Conservation (phyloP, 148 eudicot genomes). For the Camellia granthamiana region DNA sequence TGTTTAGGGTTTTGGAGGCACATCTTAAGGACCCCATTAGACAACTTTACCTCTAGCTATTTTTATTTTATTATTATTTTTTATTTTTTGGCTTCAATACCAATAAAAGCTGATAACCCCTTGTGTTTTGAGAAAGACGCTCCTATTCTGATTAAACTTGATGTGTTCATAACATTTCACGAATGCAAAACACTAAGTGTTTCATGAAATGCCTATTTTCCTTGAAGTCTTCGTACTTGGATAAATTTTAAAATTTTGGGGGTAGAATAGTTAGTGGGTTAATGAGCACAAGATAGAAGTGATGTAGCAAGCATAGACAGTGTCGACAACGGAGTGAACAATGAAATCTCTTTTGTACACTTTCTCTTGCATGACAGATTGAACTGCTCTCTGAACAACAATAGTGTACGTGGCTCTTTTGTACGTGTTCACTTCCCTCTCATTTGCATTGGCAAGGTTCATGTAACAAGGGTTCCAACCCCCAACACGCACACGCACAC, state of each 20-base stretch:
- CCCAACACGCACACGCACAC: too few species aligned
- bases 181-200: too few species aligned
- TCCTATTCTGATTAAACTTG: too few species aligned
- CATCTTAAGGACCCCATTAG: background rate
- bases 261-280: background rate
- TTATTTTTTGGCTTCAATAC: background rate
- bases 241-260: background rate
- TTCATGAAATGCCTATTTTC: background rate
- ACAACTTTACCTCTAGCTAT: background rate
- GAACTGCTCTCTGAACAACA: background rate
- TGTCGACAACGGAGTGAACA: background rate
- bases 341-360: background rate
- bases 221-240: background rate
- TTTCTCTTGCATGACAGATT: background rate
- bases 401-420: background rate
- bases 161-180: too few species aligned
- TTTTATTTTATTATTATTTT: too few species aligned
- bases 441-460: too few species aligned
- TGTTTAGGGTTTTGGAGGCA: background rate
- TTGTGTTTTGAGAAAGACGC: background rate
- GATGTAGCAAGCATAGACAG: background rate
- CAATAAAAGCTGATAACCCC: background rate
- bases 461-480: background rate
- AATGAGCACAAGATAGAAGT: background rate
- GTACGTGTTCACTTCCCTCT: background rate